phyloP scores from a whole-genome alignment of 306 rosid genomes.

The Cucurbita pepo region DNA sequence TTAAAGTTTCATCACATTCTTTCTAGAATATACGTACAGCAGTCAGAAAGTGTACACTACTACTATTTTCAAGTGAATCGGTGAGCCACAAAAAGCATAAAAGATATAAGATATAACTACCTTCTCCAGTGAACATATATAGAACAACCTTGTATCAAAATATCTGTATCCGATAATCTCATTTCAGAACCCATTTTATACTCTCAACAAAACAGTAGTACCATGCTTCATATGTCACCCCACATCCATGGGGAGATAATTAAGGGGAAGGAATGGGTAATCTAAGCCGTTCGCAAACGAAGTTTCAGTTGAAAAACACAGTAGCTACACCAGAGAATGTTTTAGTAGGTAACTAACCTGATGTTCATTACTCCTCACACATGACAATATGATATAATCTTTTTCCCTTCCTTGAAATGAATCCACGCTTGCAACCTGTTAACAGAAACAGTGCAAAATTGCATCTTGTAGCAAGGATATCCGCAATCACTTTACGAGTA shows the following conservation, averaged over 20 bases:
- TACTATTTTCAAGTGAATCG: not conserved
- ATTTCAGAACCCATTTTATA: not conserved
- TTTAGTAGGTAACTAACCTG: conserved; percentile 44
- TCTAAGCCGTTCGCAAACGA: not conserved
- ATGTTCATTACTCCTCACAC: conserved; percentile 98
- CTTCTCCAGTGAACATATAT: not conserved
- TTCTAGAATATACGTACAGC: not conserved
- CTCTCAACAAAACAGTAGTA: not conserved
- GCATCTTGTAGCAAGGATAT: not conserved
- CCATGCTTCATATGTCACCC: not conserved
- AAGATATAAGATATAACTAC: not conserved
- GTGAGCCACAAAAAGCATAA: not conserved
- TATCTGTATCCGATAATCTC: not conserved
- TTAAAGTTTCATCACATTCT: not conserved
- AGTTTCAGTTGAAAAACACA: not conserved
- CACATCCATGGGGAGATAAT: not conserved
- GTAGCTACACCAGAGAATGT: not conserved
- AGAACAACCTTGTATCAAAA: not conserved
- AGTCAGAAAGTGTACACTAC: not conserved
- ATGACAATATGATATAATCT: conserved; percentile 88
- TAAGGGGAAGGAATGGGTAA: not conserved
- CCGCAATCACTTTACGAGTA: not conserved
- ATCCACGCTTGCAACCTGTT: conserved; percentile 98
- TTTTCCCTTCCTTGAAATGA: conserved; percentile 99
- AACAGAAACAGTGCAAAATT: conserved; percentile 10